Conservation (phyloP, 129 eudicot genomes). For the Saussurea involucrata region DNA sequence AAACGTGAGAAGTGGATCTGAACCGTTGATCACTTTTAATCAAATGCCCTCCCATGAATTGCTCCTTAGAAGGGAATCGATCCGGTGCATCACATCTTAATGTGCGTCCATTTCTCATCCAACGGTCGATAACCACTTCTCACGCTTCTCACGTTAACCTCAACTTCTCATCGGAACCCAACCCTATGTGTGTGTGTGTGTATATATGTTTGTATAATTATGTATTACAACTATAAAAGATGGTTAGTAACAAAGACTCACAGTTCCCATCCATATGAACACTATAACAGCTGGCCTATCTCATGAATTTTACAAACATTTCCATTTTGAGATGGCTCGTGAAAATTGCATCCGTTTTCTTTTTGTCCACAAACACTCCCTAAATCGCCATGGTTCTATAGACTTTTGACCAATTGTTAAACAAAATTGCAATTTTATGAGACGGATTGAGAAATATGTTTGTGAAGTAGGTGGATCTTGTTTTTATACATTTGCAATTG, state of each 20-base stretch:
- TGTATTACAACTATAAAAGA: not conserved
- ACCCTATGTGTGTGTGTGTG: not conserved
- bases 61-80: no score
- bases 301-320: not conserved
- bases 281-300: not conserved
- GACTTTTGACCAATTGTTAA: not conserved
- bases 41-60: no score
- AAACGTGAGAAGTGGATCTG: no score
- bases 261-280: not conserved
- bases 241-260: not conserved
- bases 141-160: no score
- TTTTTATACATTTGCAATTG: conserved; percentile 10
- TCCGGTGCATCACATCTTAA: no score
- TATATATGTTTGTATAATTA: not conserved
- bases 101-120: no score
- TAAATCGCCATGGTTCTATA: not conserved
- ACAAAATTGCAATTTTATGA: not conserved
- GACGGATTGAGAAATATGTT: not conserved
- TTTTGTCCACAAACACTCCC: not conserved
- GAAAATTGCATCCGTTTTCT: not conserved
- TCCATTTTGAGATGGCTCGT: not conserved
- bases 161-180: not conserved
- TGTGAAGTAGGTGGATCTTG: conserved; percentile 6
- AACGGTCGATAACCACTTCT: no score
- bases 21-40: no score